Evolutionary conservation across 257 asterid genomes (phyloP).

Genomic region (Rhazya stricta): DNA sequence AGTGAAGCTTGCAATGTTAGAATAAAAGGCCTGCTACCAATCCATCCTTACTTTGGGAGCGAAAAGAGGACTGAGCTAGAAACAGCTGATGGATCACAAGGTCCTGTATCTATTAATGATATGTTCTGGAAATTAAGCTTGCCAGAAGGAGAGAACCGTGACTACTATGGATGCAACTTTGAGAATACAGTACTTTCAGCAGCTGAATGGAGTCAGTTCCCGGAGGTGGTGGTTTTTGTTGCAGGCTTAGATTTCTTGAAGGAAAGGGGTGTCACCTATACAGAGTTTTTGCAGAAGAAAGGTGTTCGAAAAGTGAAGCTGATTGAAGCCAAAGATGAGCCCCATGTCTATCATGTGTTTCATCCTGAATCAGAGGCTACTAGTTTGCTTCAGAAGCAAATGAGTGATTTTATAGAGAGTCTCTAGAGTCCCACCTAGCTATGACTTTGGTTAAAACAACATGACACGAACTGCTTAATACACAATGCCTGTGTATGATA

Average conservation of each 20-base stretch:
- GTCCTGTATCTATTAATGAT: conserved; percentile 49
- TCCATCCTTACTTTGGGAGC: conserved; percentile 77
- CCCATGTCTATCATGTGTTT: conserved; percentile 59
- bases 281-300: conserved; percentile 42
- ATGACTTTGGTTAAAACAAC: not conserved
- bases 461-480: not conserved
- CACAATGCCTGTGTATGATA: no score
- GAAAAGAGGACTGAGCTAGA: conserved; percentile 48
- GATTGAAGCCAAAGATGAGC: conserved; percentile 51
- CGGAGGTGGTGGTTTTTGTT: conserved; percentile 50
- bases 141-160: conserved; percentile 55
- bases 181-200: conserved; percentile 27
- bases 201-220: conserved; percentile 45
- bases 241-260: conserved; percentile 68
- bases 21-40: conserved; percentile 52
- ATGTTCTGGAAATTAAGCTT: conserved; percentile 74
- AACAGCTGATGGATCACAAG: conserved; percentile 31
- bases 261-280: conserved; percentile 71
- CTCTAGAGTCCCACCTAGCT: conserved; percentile 13
- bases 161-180: conserved; percentile 57
- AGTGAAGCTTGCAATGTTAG: not conserved
- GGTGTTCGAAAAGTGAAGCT: conserved; percentile 52
- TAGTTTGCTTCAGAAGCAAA: conserved; percentile 46
- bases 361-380: conserved; percentile 61
- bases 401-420: conserved; percentile 41